These are phyloP conservation scores for Gracilaria domingensis DNA, from an alignment of 23 red algal genomes.

Conservation along the genomic window DNA sequence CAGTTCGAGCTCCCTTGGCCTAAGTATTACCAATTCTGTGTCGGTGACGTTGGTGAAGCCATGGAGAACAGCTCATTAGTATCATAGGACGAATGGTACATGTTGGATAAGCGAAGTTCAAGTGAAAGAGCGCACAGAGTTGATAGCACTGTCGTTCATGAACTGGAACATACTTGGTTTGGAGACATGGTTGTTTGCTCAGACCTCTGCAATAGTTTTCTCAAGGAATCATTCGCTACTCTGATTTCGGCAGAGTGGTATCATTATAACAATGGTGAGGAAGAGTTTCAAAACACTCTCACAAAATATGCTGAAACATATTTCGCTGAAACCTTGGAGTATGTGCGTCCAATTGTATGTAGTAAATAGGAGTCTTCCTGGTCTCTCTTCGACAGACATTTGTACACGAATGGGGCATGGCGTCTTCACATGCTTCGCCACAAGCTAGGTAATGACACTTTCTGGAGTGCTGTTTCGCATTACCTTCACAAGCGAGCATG, in stretches of 20 bases:
- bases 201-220: conserved; percentile 68
- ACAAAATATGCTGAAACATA: conserved; percentile 54
- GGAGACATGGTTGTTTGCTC: conserved; percentile 72
- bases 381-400: conserved; percentile 74
- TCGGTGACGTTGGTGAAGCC: conserved; percentile 73
- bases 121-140: conserved; percentile 66
- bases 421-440: conserved; percentile 77
- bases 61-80: conserved; percentile 89
- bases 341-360: conserved; percentile 68
- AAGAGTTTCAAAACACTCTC: conserved; percentile 67
- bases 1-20: conserved; percentile 77
- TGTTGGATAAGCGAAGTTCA: conserved; percentile 62
- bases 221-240: conserved; percentile 79
- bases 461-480: conserved; percentile 61
- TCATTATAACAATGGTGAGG: conserved; percentile 62
- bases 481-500: conserved; percentile 66
- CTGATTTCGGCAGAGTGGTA: conserved; percentile 69
- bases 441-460: conserved; percentile 66
- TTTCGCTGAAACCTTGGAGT: conserved; percentile 61
- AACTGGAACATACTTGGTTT: conserved; percentile 79
- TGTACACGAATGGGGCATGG: conserved; percentile 82
- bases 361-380: conserved; percentile 69
- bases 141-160: conserved; percentile 70
- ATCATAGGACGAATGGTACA: conserved; percentile 78
- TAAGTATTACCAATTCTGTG: conserved; percentile 78